phyloP scores from a whole-genome alignment of 2,329 filamentous ascomycete species.

The Corinectria fuckeliana region DNA sequence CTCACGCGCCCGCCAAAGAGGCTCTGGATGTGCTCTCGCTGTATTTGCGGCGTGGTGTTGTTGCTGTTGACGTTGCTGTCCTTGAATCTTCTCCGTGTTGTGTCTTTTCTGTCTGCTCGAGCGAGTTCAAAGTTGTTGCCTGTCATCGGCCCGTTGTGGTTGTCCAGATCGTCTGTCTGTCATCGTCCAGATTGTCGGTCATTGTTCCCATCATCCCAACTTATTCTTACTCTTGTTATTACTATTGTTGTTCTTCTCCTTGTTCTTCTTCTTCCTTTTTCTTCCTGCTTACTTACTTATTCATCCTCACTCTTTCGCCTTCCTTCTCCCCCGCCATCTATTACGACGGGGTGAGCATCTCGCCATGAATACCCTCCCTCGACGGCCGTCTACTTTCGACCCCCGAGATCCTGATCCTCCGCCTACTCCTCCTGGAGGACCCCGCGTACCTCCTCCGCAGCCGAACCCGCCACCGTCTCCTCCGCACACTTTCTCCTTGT shows the following conservation, averaged over 20 bases:
- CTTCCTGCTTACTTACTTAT: too few relatives aligned
- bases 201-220: neutral
- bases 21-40: neutral
- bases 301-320: neutral
- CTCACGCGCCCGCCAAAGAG: constrained; percentile 21
- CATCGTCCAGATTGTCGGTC: neutral
- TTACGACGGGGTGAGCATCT: neutral
- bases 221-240: neutral
- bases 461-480: constrained; percentile 39
- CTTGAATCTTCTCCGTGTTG: neutral
- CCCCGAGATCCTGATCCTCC: constrained; percentile 35
- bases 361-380: constrained; percentile 21
- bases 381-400: constrained; percentile 7
- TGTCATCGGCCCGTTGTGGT: neutral
- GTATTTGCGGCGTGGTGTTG: too few relatives aligned
- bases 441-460: constrained; percentile 38
- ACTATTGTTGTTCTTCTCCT: neutral
- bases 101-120: neutral
- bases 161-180: too few relatives aligned
- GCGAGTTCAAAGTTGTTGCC: too few relatives aligned
- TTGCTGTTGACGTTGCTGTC: too few relatives aligned
- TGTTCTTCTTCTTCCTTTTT: too few relatives aligned
- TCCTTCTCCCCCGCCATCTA: neutral
- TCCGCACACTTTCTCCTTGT: constrained; percentile 28
- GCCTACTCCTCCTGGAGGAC: constrained; percentile 39